Percentiles rank a stretch among this genome's conserved stretches.
Evolutionary conservation across 2,329 filamentous ascomycete species (phyloP).

Genomic region (Didymella arachidicola): DNA sequence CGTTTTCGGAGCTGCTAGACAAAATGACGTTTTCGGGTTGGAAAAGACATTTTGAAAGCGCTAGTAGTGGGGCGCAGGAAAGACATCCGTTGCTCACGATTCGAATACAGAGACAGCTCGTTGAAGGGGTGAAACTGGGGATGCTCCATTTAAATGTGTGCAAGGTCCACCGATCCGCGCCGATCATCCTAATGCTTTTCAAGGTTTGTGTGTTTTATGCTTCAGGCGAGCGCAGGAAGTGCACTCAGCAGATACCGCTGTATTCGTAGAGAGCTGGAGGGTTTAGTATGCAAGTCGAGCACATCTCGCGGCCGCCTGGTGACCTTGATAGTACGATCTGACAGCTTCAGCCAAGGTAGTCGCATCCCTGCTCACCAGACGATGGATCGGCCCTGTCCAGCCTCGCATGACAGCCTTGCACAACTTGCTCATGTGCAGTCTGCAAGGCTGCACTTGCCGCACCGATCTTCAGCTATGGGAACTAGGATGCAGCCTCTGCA

Average conservation of each 20-base stretch:
- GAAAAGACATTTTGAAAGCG: conserved; percentile 15
- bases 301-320: neutral
- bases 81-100: conserved; percentile 26
- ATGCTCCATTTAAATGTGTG: conserved; percentile 13
- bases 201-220: conserved; percentile 2
- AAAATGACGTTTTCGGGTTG: conserved; percentile 25
- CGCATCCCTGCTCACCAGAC: conserved; percentile 14
- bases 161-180: conserved; percentile 21
- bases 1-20: conserved; percentile 18
- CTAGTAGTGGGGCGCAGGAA: conserved; percentile 19
- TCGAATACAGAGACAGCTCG: conserved; percentile 20
- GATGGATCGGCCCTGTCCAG: conserved; percentile 16
- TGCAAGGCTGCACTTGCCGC: conserved; percentile 5
- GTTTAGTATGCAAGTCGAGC: neutral
- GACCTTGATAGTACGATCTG: neutral
- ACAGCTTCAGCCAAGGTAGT: neutral
- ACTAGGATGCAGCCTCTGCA: neutral
- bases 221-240: neutral
- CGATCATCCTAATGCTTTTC: conserved; percentile 16
- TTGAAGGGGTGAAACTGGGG: conserved; percentile 13
- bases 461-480: neutral
- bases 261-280: neutral
- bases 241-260: neutral
- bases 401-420: conserved; percentile 16
- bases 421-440: neutral